Base-by-base conservation (phyloP, 306 rosid genomes). In the Fragaria ananassa region DNA sequence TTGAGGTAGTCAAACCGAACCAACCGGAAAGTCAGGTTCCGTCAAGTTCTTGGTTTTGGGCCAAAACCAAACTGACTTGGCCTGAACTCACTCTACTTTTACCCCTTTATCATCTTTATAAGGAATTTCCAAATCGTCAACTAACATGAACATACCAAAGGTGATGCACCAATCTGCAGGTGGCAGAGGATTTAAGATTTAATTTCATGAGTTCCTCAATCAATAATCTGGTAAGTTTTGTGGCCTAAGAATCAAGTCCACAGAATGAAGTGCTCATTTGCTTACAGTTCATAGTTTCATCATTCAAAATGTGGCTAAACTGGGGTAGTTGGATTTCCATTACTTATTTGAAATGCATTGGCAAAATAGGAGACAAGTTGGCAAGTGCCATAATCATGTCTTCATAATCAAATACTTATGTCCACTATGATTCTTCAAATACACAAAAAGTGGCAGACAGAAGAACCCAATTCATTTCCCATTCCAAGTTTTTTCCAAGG, bases 331-430 rank as follows among this genome's bases (percentile, higher is more conserved):
- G 45, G 70, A 58, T 10, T 74, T 60, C 54, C 56, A 42, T 57
- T 73, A 56, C 68, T 73, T 41, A 57, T 39, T 25, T 57, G 13
- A 56, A 57, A 41, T 57, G 68, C 41, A 8, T 73, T n/a, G 47
- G 65, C 76, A 72, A 72, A 47, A 72, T 3, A 21, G 42, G 25
- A 53, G 51, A 42, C 66, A 72, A 54, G 66, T 54, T 72, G 65
- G 50, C 76, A 21, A 54, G 37, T 14, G 65, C 34, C 51, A 35
- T 72, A 14, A 7, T 54, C 23, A 57, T 15, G 15, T 23, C 35
- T 57, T 58, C 68, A 25, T 41, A 57, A 57, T 73, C 21, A 25
- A 44, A 42, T 72, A 54, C 8, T 23, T 14, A 0, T 17, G 10
- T 10, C 13, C 31, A 23, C 15, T 74, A 63, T 63, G 25, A 1